Conservation (phyloP, 202 grass and related monocot genomes). For the Dendrocalamus latiflorus region DNA sequence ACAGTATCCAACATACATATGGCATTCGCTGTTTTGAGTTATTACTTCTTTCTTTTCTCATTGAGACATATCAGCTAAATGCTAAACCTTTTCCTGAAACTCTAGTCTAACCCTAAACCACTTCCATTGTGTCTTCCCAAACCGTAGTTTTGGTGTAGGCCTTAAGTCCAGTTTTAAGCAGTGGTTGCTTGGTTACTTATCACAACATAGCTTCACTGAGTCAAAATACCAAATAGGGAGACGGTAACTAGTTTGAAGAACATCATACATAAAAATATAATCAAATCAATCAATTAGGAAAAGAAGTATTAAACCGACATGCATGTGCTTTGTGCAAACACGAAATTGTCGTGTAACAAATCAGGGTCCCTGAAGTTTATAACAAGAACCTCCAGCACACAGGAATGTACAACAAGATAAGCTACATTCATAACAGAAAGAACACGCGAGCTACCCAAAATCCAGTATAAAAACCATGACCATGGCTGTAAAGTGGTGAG, state of each 20-base stretch:
- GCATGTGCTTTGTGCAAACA: conserved; percentile 14
- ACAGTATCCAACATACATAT: background rate
- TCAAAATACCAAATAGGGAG: background rate
- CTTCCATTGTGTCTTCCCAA: no score
- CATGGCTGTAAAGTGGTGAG: conserved; percentile 44
- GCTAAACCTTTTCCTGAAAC: background rate
- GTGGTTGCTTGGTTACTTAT: background rate
- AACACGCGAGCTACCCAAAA: conserved; percentile 22
- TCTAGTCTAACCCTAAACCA: no score
- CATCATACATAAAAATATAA: background rate
- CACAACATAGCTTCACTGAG: conserved; percentile 11
- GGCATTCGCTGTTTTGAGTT: background rate
- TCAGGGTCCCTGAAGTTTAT: conserved; percentile 18
- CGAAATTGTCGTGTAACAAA: background rate
- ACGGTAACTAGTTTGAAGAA: background rate
- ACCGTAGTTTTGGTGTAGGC: no score
- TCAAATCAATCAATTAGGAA: no score
- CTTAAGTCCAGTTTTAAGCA: no score
- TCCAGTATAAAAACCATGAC: conserved; percentile 25
- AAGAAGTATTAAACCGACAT: background rate
- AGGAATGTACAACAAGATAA: conserved; percentile 34
- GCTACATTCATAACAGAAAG: conserved; percentile 15
- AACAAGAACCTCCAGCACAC: conserved; percentile 7
- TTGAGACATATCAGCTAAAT: background rate
- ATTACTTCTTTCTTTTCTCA: background rate